Conservation (phyloP, 1,139 yeast species). For the Lodderomyces oxycetoniae region DNA sequence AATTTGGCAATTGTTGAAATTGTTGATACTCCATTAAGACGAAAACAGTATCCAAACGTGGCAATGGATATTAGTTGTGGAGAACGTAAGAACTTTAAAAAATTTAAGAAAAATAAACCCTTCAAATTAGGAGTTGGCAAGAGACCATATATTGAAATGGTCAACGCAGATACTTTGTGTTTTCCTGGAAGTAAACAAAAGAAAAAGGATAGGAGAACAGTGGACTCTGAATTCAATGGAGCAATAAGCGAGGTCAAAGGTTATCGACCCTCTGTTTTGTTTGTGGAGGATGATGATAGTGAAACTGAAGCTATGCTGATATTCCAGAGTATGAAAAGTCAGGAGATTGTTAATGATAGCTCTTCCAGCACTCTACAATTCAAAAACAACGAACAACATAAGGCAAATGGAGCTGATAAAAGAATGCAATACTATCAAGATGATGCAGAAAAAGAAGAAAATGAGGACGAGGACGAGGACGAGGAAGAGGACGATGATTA, state of each 20-base stretch:
- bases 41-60: conserved; percentile 3
- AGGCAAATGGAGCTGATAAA: not conserved
- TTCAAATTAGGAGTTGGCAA: conserved; percentile 19
- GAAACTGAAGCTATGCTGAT: conserved; percentile 9
- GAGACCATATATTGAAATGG: conserved; percentile 25
- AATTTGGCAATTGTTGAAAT: conserved; percentile 36
- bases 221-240: conserved; percentile 24
- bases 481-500: conserved; percentile 34
- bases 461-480: conserved; percentile 17
- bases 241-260: conserved; percentile 25
- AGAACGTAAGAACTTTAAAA: conserved; percentile 36
- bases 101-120: conserved; percentile 26
- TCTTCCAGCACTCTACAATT: no score
- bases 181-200: conserved; percentile 3
- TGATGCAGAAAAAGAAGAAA: conserved; percentile 1
- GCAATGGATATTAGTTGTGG: conserved; percentile 11
- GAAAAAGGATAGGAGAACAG: conserved; percentile 7
- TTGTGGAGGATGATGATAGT: conserved; percentile 23
- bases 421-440: not conserved
- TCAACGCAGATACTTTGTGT: conserved; percentile 16
- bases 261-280: conserved; percentile 14
- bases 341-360: not conserved
- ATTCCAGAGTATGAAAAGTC: conserved; percentile 1
- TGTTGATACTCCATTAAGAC: conserved; percentile 21
- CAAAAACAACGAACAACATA: no score